A percentile compares a stretch with the other conserved stretches of the same genome.
phyloP scores from a whole-genome alignment of 371 early-diverging fungal species.

The Scutellospora calospora region DNA sequence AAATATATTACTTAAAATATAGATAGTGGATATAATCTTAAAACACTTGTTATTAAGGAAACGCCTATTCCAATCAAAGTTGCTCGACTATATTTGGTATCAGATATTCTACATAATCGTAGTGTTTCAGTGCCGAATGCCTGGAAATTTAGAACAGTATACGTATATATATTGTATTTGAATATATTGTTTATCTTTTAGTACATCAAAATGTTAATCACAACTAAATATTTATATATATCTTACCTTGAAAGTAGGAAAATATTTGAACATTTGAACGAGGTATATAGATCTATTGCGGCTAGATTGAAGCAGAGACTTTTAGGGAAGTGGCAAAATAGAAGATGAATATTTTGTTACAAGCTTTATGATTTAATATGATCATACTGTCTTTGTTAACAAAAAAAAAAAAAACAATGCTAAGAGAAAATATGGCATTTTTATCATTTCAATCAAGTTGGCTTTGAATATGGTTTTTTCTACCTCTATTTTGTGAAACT shows the following conservation, averaged over 20 bases:
- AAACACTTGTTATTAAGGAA: slow-evolving; percentile 64
- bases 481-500: slow-evolving; percentile 33
- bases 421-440: too few species aligned
- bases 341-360: neutral
- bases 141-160: slow-evolving; percentile 83
- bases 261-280: slow-evolving; percentile 78
- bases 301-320: slow-evolving; percentile 86
- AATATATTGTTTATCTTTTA: neutral
- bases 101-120: slow-evolving; percentile 89
- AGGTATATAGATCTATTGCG: slow-evolving; percentile 70
- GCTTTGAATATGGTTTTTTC: slow-evolving; percentile 1
- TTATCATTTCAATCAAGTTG: too few species aligned
- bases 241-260: slow-evolving; percentile 65
- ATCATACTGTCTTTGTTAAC: too few species aligned
- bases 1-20: neutral
- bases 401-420: too few species aligned
- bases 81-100: slow-evolving; percentile 81
- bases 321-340: slow-evolving; percentile 59
- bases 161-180: slow-evolving; percentile 37
- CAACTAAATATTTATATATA: neutral
- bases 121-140: slow-evolving; percentile 82
- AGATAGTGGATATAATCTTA: slow-evolving; percentile 75
- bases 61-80: slow-evolving; percentile 75
- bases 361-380: neutral
- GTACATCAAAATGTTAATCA: neutral